Percentiles rank a stretch among this genome's conserved stretches.
phyloP scores from a whole-genome alignment of 1,284 basidiomycete genomes.

The Porphyrellus sp. region DNA sequence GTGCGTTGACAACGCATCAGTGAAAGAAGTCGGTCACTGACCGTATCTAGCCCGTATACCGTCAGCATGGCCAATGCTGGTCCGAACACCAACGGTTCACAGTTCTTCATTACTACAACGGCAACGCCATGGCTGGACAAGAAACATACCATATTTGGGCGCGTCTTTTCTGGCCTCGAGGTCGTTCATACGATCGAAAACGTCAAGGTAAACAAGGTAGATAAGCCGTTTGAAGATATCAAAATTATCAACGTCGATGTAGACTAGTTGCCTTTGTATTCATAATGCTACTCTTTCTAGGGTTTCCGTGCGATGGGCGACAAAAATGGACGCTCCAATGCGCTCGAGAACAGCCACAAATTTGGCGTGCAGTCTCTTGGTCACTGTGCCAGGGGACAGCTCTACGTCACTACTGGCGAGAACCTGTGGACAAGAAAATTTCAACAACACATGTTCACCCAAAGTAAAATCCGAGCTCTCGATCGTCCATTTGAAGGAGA shows the following conservation, averaged over 20 bases:
- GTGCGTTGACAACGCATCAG: slow-evolving; percentile 40
- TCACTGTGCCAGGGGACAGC: slow-evolving; percentile 24
- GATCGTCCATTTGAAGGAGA: slow-evolving; percentile 18
- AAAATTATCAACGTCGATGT: slow-evolving; percentile 80
- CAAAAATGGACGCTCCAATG: slow-evolving; percentile 12
- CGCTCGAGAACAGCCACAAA: slow-evolving; percentile 23
- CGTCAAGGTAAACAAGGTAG: slow-evolving; percentile 74
- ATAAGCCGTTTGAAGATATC: slow-evolving; percentile 89
- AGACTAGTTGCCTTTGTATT: slow-evolving; percentile 40
- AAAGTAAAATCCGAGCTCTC: not conserved
- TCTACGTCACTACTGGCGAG: slow-evolving; percentile 21
- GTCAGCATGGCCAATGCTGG: slow-evolving; percentile 99
- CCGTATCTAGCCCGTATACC: slow-evolving; percentile 76
- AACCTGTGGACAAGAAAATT: slow-evolving; percentile 42
- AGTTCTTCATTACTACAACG: slow-evolving; percentile 98
- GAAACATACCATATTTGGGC: slow-evolving; percentile 93
- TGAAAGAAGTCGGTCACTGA: slow-evolving; percentile 9
- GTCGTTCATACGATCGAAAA: slow-evolving; percentile 85
- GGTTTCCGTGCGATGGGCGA: slow-evolving; percentile 34
- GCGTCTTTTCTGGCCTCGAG: slow-evolving; percentile 77
- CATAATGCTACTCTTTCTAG: slow-evolving; percentile 43
- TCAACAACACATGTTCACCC: slow-evolving; percentile 34
- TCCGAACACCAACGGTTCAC: slow-evolving; percentile 88
- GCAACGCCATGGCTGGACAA: slow-evolving; percentile 95
- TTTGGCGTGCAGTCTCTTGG: slow-evolving; percentile 17